Conservation (phyloP, 1,284 basidiomycete genomes). For the Hypsizygus ulmarius region DNA sequence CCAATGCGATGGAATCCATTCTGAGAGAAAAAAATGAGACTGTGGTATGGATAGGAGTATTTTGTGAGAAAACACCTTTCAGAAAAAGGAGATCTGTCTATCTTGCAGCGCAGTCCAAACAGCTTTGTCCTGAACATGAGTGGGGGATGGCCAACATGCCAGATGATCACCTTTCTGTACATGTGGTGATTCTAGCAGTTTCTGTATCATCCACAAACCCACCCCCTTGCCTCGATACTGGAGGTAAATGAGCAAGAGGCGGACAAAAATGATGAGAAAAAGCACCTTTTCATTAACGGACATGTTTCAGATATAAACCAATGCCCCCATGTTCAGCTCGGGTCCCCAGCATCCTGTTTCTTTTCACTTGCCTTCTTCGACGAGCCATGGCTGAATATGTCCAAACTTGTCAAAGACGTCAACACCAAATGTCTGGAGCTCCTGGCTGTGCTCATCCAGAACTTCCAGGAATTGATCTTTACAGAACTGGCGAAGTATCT, state of each 20-base stretch:
- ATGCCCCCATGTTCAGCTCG: conserved; percentile 26
- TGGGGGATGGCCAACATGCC: conserved; percentile 21
- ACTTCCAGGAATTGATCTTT: conserved; percentile 22
- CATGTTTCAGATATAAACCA: conserved; percentile 28
- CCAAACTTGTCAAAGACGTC: conserved; percentile 28
- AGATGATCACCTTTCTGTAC: conserved; percentile 17
- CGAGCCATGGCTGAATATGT: conserved; percentile 22
- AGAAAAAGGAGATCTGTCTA: conserved; percentile 20
- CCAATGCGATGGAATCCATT: no score
- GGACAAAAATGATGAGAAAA: background rate
- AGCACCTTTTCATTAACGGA: conserved; percentile 24
- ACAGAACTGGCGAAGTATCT: conserved; percentile 7
- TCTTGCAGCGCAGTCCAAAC: conserved; percentile 9
- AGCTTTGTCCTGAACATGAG: conserved; percentile 9
- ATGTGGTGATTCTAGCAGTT: conserved; percentile 21
- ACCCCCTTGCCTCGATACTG: conserved; percentile 23
- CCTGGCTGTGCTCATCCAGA: conserved; percentile 30
- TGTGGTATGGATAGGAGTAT: no score
- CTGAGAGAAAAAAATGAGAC: no score
- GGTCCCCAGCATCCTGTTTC: conserved; percentile 33
- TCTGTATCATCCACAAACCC: conserved; percentile 22
- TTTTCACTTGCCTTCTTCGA: conserved; percentile 26
- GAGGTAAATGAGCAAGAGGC: background rate
- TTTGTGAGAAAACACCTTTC: no score
- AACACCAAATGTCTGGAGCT: conserved; percentile 28